These are phyloP conservation scores for Phytophthora quininea DNA, from an alignment of 352 stramenopile species.

Conservation along the genomic window DNA sequence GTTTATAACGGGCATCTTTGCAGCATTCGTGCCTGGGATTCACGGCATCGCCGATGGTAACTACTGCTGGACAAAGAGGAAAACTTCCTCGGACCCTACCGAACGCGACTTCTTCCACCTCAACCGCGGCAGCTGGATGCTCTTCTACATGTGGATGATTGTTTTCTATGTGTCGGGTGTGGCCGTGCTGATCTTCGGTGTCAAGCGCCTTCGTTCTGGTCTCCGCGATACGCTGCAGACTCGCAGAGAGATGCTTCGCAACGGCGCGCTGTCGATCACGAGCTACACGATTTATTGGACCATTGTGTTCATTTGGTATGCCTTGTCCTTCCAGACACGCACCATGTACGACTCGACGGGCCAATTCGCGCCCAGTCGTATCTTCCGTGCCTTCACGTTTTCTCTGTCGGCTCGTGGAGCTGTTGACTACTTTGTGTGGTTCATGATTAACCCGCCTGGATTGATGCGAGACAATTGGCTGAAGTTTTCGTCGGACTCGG, in stretches of 20 bases:
- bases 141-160: slow-evolving; percentile 90
- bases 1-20: slow-evolving; percentile 46
- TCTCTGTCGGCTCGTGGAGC: slow-evolving; percentile 64
- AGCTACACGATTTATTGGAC: slow-evolving; percentile 88
- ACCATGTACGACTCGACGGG: slow-evolving; percentile 46
- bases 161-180: slow-evolving; percentile 85
- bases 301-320: slow-evolving; percentile 81
- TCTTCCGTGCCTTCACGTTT: slow-evolving; percentile 79
- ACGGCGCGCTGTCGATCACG: slow-evolving; percentile 78
- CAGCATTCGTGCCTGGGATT: slow-evolving; percentile 33
- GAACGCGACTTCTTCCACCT: slow-evolving; percentile 74
- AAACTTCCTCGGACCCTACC: slow-evolving; percentile 21
- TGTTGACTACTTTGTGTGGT: slow-evolving; percentile 87
- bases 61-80: slow-evolving; percentile 83
- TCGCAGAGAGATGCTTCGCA: slow-evolving; percentile 81
- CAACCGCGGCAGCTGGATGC: slow-evolving; percentile 73
- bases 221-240: slow-evolving; percentile 78
- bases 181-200: slow-evolving; percentile 63
- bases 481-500: slow-evolving; percentile 74
- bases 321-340: slow-evolving; percentile 69
- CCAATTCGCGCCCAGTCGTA: slow-evolving; percentile 46
- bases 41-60: slow-evolving; percentile 75
- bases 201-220: slow-evolving; percentile 70
- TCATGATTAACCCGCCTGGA: slow-evolving; percentile 81
- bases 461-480: slow-evolving; percentile 71